Evolutionary conservation across 1,284 basidiomycete genomes (phyloP).

Genomic region (Meira miltonrushii): DNA sequence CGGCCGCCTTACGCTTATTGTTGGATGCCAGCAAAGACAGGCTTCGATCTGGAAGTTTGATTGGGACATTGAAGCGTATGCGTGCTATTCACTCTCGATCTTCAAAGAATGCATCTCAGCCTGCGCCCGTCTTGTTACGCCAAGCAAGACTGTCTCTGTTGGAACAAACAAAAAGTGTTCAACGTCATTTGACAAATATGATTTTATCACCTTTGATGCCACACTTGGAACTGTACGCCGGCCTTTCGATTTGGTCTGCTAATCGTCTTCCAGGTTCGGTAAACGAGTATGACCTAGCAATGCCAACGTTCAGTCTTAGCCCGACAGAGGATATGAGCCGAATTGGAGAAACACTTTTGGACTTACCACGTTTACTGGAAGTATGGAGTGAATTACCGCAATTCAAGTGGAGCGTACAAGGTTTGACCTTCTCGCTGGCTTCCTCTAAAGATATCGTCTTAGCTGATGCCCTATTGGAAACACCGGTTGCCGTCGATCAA

Average conservation of each 20-base stretch:
- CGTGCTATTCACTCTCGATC: neutral
- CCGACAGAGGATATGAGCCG: conserved; percentile 82
- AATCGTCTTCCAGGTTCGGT: conserved; percentile 24
- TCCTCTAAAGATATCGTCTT: conserved; percentile 54
- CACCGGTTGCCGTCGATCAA: conserved; percentile 51
- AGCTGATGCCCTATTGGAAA: neutral
- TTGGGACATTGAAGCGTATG: neutral
- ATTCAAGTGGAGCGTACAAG: conserved; percentile 78
- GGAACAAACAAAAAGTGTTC: conserved; percentile 67
- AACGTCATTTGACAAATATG: conserved; percentile 70
- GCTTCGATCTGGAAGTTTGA: neutral
- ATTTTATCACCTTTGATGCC: conserved; percentile 78
- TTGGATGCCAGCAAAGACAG: neutral
- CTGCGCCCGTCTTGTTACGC: neutral
- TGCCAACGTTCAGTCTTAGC: conserved; percentile 89
- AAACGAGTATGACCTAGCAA: conserved; percentile 62
- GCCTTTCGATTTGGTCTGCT: conserved; percentile 65
- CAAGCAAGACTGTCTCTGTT: conserved; percentile 62
- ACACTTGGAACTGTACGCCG: conserved; percentile 69
- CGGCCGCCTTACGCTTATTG: conserved; percentile 10
- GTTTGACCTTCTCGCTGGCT: conserved; percentile 58
- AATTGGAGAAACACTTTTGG: conserved; percentile 84
- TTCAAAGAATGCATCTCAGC: neutral
- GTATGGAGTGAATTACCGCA: conserved; percentile 87
- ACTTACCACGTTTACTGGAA: conserved; percentile 87